Conservation (phyloP, 345 rosid species). For the Salix purpurea region DNA sequence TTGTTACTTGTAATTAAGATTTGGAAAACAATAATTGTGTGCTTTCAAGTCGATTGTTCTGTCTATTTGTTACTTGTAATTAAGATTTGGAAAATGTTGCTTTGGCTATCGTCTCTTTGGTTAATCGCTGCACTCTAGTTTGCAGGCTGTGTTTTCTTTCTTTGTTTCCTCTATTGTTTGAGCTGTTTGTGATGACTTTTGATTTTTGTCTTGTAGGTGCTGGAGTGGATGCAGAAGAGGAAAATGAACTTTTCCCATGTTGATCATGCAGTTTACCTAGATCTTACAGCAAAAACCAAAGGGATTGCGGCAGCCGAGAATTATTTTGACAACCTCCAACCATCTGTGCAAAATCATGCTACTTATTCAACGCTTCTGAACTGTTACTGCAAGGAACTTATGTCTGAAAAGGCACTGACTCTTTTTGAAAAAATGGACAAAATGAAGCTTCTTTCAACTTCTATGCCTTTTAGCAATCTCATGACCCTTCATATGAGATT, state of each 20-base stretch:
- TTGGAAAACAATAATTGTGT: neutral
- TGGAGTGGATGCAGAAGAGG: constrained; percentile 81
- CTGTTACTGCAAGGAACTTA: constrained; percentile 49
- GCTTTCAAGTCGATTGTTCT: neutral
- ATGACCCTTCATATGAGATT: constrained; percentile 49
- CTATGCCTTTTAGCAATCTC: constrained; percentile 52
- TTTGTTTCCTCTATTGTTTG: neutral
- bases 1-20: neutral
- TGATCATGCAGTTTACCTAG: constrained; percentile 51
- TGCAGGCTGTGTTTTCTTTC: neutral
- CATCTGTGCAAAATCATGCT: constrained; percentile 24
- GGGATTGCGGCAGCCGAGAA: constrained; percentile 60
- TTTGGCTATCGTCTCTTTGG: neutral
- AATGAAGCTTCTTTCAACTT: constrained; percentile 27
- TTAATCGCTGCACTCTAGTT: neutral
- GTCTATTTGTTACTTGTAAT: neutral
- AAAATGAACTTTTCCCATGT: constrained; percentile 33
- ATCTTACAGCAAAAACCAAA: constrained; percentile 55
- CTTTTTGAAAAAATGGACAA: constrained; percentile 55
- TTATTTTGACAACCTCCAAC: constrained; percentile 42
- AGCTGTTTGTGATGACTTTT: neutral
- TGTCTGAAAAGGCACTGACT: constrained; percentile 48
- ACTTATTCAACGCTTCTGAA: constrained; percentile 59
- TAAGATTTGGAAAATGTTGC: neutral
- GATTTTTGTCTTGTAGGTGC: constrained; percentile 34